Evolutionary conservation across 768 basidiomycete genomes (phyloP), one percentile per base, ranked within the genome.

Genomic region (Solioccasus polychromus): DNA sequence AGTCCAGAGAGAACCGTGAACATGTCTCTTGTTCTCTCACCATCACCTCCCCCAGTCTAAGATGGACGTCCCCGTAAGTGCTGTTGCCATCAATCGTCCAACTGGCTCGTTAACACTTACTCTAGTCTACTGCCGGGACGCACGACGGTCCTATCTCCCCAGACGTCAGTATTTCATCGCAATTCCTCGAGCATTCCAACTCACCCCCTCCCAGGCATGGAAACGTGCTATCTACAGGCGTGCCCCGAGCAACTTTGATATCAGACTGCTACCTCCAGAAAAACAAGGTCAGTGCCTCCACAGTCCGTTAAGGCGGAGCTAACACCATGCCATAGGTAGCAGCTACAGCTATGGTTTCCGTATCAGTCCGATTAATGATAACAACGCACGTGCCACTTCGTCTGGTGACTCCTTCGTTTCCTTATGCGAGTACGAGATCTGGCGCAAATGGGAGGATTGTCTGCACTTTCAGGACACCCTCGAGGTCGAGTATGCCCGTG

Each of bases 391-490:
- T 10, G 40, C 53, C 3, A 50, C 48, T 11, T 55, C 66, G 8
- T 78, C 76, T 19, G 49, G 66, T 23, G 71, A 62, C 18, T 73
- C 75, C 5, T 44, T 58, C 25, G 57, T 55, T 15, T 67, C 66
- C 2, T 47, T 66, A 36, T 55, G 63, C 8, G 80, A 80, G 46
- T 91, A 92, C 57, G 83, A 85, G 12, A 71, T 92, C 29, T 88
- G 85, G 79, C 73, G 89, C 22, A 71, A 75, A 36, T 92, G 89
- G 89, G 89, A 89, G 46, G 89, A 92, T 55, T 89, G 86, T 47
- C 69, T 92, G 9, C 78, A 72, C 69, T 82, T 90, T 55, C 89
- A 92, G 60, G 80, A 84, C 34, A 65, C 68, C 2, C 68, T 92
- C 9, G 88, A 89, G 63, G 50, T 59, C 14, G 83, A 85, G 58